These are phyloP conservation scores for Silene vulgaris DNA, from an alignment of 179 eudicot genomes.

Conservation along the genomic window DNA sequence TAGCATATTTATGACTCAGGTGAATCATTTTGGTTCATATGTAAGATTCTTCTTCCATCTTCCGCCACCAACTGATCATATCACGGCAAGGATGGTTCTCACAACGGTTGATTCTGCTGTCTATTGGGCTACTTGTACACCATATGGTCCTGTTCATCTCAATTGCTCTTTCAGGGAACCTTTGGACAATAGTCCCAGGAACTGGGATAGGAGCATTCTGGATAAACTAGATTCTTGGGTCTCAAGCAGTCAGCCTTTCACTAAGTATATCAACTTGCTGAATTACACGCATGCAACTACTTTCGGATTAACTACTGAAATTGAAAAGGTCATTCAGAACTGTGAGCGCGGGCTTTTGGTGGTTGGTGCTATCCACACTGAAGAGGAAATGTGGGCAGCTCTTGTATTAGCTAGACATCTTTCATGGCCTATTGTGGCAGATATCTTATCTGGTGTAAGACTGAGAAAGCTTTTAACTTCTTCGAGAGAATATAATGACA, in stretches of 20 bases:
- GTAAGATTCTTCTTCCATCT: conserved; percentile 81
- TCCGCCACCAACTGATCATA: conserved; percentile 68
- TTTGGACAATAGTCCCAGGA: conserved; percentile 46
- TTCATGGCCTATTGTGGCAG: conserved; percentile 78
- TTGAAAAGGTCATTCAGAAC: conserved; percentile 46
- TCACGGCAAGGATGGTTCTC: conserved; percentile 81
- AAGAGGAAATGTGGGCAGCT: conserved; percentile 91
- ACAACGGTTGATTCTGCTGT: conserved; percentile 89
- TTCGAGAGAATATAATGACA: conserved; percentile 39
- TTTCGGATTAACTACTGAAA: conserved; percentile 42
- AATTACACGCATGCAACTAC: conserved; percentile 30
- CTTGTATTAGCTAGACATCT: conserved; percentile 78
- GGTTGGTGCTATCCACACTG: conserved; percentile 56
- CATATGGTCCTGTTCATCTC: conserved; percentile 84
- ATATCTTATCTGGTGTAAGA: conserved; percentile 84
- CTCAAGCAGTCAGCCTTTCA: conserved; percentile 59
- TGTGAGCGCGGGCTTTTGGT: conserved; percentile 62
- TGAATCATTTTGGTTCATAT: conserved; percentile 83
- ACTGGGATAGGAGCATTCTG: conserved; percentile 58
- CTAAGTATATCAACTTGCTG: conserved; percentile 50
- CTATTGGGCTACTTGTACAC: conserved; percentile 61
- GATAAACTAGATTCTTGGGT: conserved; percentile 72
- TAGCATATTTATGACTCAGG: conserved; percentile 33
- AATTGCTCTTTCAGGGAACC: conserved; percentile 94
- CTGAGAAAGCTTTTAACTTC: conserved; percentile 55